Conservation (phyloP, 495 filamentous ascomycete genomes). For the Daldinia vernicosa region DNA sequence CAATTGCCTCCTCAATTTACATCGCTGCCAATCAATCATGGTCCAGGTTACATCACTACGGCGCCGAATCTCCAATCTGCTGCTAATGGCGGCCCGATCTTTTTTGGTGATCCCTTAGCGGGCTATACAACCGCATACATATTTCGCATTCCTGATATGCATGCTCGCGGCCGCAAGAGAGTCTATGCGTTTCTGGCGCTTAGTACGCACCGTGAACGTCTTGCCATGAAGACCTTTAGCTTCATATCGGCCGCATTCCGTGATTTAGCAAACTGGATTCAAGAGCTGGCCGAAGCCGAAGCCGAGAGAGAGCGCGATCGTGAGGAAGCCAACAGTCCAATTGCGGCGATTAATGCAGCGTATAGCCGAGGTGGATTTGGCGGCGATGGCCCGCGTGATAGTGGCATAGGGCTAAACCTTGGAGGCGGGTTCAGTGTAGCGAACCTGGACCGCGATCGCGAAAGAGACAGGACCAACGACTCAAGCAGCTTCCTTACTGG, state of each 20-base stretch:
- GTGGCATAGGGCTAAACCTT: conserved; percentile 43
- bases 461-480: conserved; percentile 33
- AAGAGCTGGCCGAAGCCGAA: conserved; percentile 65
- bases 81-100: conserved; percentile 73
- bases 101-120: conserved; percentile 81
- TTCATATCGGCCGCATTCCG: conserved; percentile 79
- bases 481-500: conserved; percentile 59
- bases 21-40: conserved; percentile 47
- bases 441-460: conserved; percentile 39
- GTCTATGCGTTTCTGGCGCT: conserved; percentile 91
- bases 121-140: conserved; percentile 94
- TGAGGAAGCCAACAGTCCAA: conserved; percentile 41
- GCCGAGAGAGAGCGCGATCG: conserved; percentile 69
- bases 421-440: conserved; percentile 46
- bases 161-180: conserved; percentile 84
- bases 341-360: conserved; percentile 49
- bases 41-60: conserved; percentile 46
- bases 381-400: conserved; percentile 44
- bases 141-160: conserved; percentile 87
- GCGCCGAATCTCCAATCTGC: conserved; percentile 49
- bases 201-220: conserved; percentile 71
- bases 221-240: conserved; percentile 78
- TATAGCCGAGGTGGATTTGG: conserved; percentile 41
- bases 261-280: conserved; percentile 78
- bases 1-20: conserved; percentile 40